Evolutionary conservation across 768 basidiomycete genomes (phyloP).

Genomic region (Amanita inopinata): DNA sequence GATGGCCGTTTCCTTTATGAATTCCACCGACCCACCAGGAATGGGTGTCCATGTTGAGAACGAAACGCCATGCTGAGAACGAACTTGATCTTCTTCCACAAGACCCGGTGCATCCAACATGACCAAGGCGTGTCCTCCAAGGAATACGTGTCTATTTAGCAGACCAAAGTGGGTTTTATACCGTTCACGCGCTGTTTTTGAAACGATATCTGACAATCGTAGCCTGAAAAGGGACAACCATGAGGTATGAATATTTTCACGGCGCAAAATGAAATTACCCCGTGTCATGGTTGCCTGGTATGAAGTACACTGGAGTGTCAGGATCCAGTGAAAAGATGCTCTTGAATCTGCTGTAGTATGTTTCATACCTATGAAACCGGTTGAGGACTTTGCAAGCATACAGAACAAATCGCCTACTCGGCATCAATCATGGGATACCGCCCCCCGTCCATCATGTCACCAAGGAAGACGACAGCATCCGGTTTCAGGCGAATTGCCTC

Average conservation of each 20-base stretch:
- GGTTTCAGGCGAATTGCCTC: constrained; percentile 50
- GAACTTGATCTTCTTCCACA: constrained; percentile 61
- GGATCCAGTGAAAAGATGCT: constrained; percentile 51
- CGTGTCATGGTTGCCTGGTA: constrained; percentile 90
- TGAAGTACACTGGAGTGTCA: constrained; percentile 49
- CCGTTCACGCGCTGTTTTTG: constrained; percentile 37
- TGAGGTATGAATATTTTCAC: constrained; percentile 19
- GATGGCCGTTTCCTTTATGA: constrained; percentile 34
- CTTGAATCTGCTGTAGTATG: constrained; percentile 58
- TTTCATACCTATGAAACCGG: constrained; percentile 49
- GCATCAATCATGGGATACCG: constrained; percentile 48
- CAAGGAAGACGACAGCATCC: constrained; percentile 72
- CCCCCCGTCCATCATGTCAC: constrained; percentile 90
- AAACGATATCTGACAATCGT: constrained; percentile 33
- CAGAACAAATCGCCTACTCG: constrained; percentile 43
- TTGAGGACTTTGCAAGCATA: not conserved
- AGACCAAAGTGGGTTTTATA: constrained; percentile 73
- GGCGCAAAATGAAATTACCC: constrained; percentile 33
- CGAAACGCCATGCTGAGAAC: constrained; percentile 27
- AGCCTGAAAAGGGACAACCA: constrained; percentile 27
- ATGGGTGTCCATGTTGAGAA: constrained; percentile 39
- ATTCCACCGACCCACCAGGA: constrained; percentile 44
- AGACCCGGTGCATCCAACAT: constrained; percentile 67
- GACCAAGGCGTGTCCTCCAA: constrained; percentile 66
- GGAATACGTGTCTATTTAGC: constrained; percentile 48